These are phyloP conservation scores for Pseudocercospora crystallina DNA, from an alignment of 2,329 filamentous ascomycete genomes.

Conservation along the genomic window DNA sequence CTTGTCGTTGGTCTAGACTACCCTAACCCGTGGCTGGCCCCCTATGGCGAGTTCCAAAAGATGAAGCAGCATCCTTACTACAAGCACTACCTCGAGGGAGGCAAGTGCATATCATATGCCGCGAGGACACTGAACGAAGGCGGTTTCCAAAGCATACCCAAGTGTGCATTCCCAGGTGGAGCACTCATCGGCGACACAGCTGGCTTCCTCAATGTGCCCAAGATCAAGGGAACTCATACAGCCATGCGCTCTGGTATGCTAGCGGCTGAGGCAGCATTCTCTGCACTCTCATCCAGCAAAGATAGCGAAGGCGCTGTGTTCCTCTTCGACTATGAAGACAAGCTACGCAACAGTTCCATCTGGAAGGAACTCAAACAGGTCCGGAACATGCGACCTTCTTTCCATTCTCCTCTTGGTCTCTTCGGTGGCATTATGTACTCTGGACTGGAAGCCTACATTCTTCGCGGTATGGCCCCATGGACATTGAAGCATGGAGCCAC, in stretches of 20 bases:
- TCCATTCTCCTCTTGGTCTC: slow-evolving; percentile 81
- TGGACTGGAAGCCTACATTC: slow-evolving; percentile 82
- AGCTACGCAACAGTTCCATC: slow-evolving; percentile 79
- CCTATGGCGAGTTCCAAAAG: slow-evolving; percentile 96
- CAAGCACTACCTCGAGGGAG: slow-evolving; percentile 81
- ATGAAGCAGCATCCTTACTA: slow-evolving; percentile 97
- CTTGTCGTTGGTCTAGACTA: slow-evolving; percentile 94
- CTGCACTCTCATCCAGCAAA: slow-evolving; percentile 60
- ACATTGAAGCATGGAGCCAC: slow-evolving; percentile 80
- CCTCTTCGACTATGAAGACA: slow-evolving; percentile 90
- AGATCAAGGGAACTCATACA: slow-evolving; percentile 97
- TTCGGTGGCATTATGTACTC: slow-evolving; percentile 92
- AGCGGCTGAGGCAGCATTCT: slow-evolving; percentile 85
- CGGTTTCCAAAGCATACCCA: slow-evolving; percentile 96
- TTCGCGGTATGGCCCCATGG: slow-evolving; percentile 86
- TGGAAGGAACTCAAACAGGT: slow-evolving; percentile 95
- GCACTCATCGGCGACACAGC: slow-evolving; percentile 95
- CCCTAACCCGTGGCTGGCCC: slow-evolving; percentile 91
- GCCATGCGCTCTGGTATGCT: slow-evolving; percentile 98
- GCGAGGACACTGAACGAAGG: slow-evolving; percentile 90
- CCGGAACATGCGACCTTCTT: slow-evolving; percentile 95
- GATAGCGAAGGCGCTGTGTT: slow-evolving; percentile 71
- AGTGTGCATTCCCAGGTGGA: slow-evolving; percentile 92
- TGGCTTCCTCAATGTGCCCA: slow-evolving; percentile 94
- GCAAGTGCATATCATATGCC: slow-evolving; percentile 96